phyloP scores from a whole-genome alignment of 1,139 yeast species.

The Magnusiomyces tetraspermus region DNA sequence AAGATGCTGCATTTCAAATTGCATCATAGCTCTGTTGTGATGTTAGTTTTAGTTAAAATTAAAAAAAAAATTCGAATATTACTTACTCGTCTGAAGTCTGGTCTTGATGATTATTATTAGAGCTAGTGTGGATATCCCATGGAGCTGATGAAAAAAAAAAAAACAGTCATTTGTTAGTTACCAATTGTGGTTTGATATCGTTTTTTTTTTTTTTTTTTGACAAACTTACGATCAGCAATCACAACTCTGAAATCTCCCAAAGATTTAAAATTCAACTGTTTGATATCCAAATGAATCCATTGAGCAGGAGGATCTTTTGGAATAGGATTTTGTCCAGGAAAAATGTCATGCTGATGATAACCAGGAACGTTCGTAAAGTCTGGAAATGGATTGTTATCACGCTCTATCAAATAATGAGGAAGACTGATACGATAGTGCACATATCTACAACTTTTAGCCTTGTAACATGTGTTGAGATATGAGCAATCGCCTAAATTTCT shows the following conservation, averaged over 20 bases:
- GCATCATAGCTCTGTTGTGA: conserved; percentile 42
- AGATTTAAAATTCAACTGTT: conserved; percentile 54
- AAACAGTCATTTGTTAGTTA: not conserved
- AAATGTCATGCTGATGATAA: not conserved
- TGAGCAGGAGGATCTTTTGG: conserved; percentile 46
- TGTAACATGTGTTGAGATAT: conserved; percentile 87
- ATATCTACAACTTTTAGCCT: conserved; percentile 69
- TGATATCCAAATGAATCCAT: conserved; percentile 80
- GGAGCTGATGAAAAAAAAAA: conserved; percentile 23
- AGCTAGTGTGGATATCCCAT: conserved; percentile 34
- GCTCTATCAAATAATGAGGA: conserved; percentile 17
- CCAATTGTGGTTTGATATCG: too few relatives aligned
- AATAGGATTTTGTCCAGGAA: not conserved
- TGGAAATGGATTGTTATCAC: not conserved
- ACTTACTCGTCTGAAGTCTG: conserved; percentile 26
- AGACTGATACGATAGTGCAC: conserved; percentile 56
- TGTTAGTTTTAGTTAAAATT: not conserved
- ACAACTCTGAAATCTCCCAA: conserved; percentile 82
- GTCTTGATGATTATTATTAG: conserved; percentile 33
- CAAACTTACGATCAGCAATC: conserved; percentile 55
- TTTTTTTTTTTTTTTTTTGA: too few relatives aligned
- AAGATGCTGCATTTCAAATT: conserved; percentile 54
- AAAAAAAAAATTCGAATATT: not conserved
- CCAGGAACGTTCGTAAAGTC: not conserved
- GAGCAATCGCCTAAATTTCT: conserved; percentile 79